Evolutionary conservation across 202 grass and related monocot genomes (phyloP), one percentile per base, ranked within the genome.

Genomic region (Zoysia matrella): DNA sequence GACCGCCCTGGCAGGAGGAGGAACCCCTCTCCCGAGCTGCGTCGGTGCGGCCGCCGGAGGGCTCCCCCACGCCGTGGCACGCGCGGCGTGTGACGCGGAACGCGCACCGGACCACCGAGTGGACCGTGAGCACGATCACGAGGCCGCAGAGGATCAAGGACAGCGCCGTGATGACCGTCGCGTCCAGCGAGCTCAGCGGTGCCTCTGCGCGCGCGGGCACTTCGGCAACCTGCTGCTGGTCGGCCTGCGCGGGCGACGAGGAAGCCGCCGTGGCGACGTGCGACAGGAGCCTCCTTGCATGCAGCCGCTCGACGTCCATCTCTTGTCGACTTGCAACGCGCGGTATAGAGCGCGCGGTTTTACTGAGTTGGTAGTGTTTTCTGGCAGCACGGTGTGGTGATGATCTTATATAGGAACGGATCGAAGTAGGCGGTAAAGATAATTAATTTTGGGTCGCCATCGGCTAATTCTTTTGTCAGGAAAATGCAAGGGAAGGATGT

Each of bases 81-180:
- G 62, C 80, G 62, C 78, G 87, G 52, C 60, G 60, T 64, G 77
- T 86, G 52, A 92, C 13, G 63, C 81, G 85, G 73, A 80, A 83
- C 50, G 85, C 82, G 74, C 90, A 94, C 42, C 88, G 83, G 65
- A 92, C 63, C 41, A 83, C 5, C 5, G 55, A 51, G 66, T 85
- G 93, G 54, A 92, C 39, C 30, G 79, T 42, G 54, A 97, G 70
- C 39, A 76, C 78, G 67, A 85, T 77, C 68, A 97, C 75, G 51
- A 97, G 58, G 13, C 82, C 81, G 67, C 88, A 97, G 53, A 94
- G 63, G 7, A 97, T 65, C 54, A 92, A 76, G 0, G 90, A 88
- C 13, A 97, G 86, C 7, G 91, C 30, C 11, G 87, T 84, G 82
- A 97, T 84, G 65, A 94, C 86, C n/a, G 85, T 88, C 50, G 88